phyloP scores from a whole-genome alignment of 140 eudicot genomes.

The Oenanthe javanica region DNA sequence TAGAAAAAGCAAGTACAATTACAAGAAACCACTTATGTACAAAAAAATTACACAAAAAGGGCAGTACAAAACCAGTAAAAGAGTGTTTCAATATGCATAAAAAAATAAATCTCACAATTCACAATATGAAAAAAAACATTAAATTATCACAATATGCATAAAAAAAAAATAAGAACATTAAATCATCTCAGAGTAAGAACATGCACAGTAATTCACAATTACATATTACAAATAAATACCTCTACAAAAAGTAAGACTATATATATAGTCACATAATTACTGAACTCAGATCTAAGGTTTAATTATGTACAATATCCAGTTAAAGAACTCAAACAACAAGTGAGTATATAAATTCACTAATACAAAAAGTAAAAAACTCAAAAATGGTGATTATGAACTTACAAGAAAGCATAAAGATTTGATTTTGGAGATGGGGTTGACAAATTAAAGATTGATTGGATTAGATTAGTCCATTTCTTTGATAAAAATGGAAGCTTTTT shows the following conservation, averaged over 20 bases:
- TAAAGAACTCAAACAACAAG: background rate
- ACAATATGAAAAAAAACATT: background rate
- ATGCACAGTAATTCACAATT: background rate
- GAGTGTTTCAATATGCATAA: background rate
- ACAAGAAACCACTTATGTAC: background rate
- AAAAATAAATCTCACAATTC: background rate
- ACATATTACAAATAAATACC: background rate
- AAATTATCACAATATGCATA: background rate
- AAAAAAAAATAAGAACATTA: background rate
- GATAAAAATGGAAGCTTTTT: background rate
- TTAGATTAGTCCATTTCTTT: background rate
- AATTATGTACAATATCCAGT: background rate
- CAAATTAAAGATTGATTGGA: background rate
- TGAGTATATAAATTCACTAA: background rate
- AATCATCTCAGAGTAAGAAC: background rate
- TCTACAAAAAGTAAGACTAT: background rate
- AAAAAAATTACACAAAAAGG: background rate
- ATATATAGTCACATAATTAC: background rate
- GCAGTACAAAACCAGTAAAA: background rate
- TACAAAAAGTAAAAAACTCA: background rate
- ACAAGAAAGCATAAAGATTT: background rate
- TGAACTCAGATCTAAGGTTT: background rate
- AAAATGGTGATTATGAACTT: background rate
- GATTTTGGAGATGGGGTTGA: conserved; percentile 2
- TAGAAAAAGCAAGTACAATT: background rate